These are phyloP conservation scores for Apiospora phragmitis DNA, from an alignment of 2,329 filamentous ascomycete genomes.

Conservation along the genomic window DNA sequence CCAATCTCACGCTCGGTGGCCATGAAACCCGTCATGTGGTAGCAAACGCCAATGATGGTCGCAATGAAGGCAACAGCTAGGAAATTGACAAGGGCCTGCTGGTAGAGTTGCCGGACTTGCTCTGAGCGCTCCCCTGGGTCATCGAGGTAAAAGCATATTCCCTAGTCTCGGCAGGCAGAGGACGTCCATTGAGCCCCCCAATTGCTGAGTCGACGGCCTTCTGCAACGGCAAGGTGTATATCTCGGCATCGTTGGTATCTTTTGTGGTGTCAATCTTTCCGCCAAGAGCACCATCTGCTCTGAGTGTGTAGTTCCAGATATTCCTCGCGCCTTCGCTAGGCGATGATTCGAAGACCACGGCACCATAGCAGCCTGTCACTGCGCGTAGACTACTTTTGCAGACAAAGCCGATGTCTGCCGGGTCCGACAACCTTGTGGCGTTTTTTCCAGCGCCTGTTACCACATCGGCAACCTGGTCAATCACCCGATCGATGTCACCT, in stretches of 20 bases:
- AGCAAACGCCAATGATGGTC: constrained; percentile 77
- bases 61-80: constrained; percentile 79
- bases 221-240: constrained; percentile 80
- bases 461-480: constrained; percentile 60
- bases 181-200: constrained; percentile 44
- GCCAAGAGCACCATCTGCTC: constrained; percentile 72
- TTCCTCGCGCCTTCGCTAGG: constrained; percentile 66
- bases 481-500: constrained; percentile 72
- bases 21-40: constrained; percentile 84
- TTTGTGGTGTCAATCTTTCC: constrained; percentile 62
- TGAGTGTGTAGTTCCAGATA: constrained; percentile 84
- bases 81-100: constrained; percentile 72
- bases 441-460: constrained; percentile 56
- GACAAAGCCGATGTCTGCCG: constrained; percentile 58
- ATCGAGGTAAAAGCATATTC: constrained; percentile 78
- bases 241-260: constrained; percentile 71
- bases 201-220: constrained; percentile 77
- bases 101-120: constrained; percentile 68
- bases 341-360: constrained; percentile 73
- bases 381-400: constrained; percentile 68
- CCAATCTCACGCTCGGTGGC: constrained; percentile 83
- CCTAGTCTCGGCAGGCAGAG: constrained; percentile 47
- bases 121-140: constrained; percentile 65
- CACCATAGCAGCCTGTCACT: constrained; percentile 71
- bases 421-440: constrained; percentile 53